Percentiles rank a stretch among this genome's conserved stretches.
Conservation (phyloP, 2,329 filamentous ascomycete genomes). For the Alternaria incomplexa region DNA sequence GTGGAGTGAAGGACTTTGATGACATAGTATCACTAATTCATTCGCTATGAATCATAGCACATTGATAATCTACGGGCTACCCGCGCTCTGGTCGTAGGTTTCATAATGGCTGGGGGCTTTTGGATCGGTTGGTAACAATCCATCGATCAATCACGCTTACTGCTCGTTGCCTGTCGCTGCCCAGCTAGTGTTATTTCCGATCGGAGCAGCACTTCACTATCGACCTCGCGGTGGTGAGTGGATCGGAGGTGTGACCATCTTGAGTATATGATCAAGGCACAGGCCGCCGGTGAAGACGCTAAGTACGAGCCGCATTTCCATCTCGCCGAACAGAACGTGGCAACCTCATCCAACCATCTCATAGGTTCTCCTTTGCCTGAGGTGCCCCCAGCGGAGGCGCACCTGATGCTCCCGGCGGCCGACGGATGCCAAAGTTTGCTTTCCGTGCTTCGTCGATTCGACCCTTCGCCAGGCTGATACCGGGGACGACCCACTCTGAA, state of each 20-base stretch:
- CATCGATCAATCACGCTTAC: not conserved
- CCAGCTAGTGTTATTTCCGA: not conserved
- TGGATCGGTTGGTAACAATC: not conserved
- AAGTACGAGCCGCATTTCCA: not conserved
- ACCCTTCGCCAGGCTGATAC: slow-evolving; percentile 82
- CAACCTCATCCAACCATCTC: not conserved
- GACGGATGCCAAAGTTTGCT: slow-evolving; percentile 39
- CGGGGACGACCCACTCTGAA: slow-evolving; percentile 86
- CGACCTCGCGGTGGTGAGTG: not conserved
- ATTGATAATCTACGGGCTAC: not conserved
- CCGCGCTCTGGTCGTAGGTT: not conserved
- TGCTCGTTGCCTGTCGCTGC: not conserved
- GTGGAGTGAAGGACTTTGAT: not conserved
- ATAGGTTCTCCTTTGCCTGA: slow-evolving; percentile 15
- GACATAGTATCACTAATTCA: not conserved
- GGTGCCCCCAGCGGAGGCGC: slow-evolving; percentile 9
- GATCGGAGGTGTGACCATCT: not conserved
- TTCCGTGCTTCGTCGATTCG: slow-evolving; percentile 74
- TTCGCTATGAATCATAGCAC: not conserved
- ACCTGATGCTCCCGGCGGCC: slow-evolving; percentile 35
- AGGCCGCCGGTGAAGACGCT: not conserved
- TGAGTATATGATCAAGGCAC: not conserved
- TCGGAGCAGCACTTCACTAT: not conserved
- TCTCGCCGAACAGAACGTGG: not conserved
- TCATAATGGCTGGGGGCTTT: too few species aligned